Evolutionary conservation across 2,329 filamentous ascomycete species (phyloP), one percentile per base, ranked within the genome.

Genomic region (Sarocladium brachiariae): DNA sequence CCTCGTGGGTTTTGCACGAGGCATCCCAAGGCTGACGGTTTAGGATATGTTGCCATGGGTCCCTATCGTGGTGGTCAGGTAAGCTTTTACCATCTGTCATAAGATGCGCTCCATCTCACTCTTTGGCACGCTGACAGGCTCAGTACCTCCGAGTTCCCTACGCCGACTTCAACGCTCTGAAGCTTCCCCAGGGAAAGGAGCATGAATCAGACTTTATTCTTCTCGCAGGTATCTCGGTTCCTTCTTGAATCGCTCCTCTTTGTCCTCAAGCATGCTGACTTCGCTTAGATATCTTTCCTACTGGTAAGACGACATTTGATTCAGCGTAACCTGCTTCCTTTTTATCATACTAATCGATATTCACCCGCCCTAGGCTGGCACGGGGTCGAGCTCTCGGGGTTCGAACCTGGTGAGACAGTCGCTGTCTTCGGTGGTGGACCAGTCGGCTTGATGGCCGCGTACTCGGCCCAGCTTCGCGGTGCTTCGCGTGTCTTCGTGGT

Each of bases 391-490:
- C 70, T 81, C 2, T 75, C 78, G 3, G 80, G 80, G 1, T 84
- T 84, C 64, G 64, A 75, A 56, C 65, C 78, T 1, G 80, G 81
- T 2, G 81, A 86, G 56, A 74, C 70, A n/a, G 74, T 85, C 2
- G 81, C 80, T 1, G 74, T 85, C 2, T 85, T 84, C 52, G 83
- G 81, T 1, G 80, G 77, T 2, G 80, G 81, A 0, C 81, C 82
- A 0, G 81, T 86, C 1, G 82, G 83, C 1, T 63, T 85, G 4
- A 83, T 86, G 76, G 80, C 81, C 2, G 82, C 82, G 3, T 85
- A 85, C 61, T 81, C 75, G 0, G 83, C 76, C 1, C 63, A 77
- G 1, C 63, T 86, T 2, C 73, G 81, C 0, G 83, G 82, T 2
- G 83, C 81, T 1, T 78, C 75, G 8, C 73, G 70, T 13, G 77